These are phyloP conservation scores for Furcasterigmium furcatum DNA, from an alignment of 2,329 filamentous ascomycete genomes.

Conservation along the genomic window DNA sequence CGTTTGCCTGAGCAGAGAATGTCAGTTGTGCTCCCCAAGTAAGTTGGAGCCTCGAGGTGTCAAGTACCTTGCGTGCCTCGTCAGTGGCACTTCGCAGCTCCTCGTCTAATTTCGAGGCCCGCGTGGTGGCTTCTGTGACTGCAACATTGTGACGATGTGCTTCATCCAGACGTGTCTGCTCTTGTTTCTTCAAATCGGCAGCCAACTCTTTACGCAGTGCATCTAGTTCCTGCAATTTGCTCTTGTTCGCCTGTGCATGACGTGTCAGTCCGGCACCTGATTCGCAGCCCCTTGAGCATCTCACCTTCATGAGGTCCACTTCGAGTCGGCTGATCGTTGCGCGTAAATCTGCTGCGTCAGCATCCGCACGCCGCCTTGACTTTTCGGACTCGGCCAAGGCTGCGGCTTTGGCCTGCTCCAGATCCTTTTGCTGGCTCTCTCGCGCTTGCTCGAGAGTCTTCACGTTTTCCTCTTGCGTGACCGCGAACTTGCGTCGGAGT, in stretches of 20 bases:
- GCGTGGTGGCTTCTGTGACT: slow-evolving; percentile 14
- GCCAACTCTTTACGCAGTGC: slow-evolving; percentile 38
- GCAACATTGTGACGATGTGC: not conserved
- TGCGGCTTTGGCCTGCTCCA: slow-evolving; percentile 44
- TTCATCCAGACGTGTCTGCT: not conserved
- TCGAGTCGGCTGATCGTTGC: slow-evolving; percentile 59
- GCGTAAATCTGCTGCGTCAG: slow-evolving; percentile 61
- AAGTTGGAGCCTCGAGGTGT: slow-evolving; percentile 7
- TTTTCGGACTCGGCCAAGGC: slow-evolving; percentile 48
- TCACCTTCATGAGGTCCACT: slow-evolving; percentile 58
- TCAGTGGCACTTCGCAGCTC: slow-evolving; percentile 22
- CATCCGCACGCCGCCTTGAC: slow-evolving; percentile 47
- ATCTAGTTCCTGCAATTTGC: slow-evolving; percentile 57
- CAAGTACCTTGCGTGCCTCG: slow-evolving; percentile 10
- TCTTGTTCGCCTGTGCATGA: slow-evolving; percentile 52
- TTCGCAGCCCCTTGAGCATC: not conserved
- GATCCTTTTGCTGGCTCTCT: slow-evolving; percentile 32
- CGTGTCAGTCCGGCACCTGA: slow-evolving; percentile 15
- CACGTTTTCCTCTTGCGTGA: slow-evolving; percentile 13
- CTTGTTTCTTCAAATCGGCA: not conserved
- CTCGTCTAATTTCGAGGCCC: slow-evolving; percentile 21
- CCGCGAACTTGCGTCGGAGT: slow-evolving; percentile 9
- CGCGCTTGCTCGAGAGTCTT: slow-evolving; percentile 5
- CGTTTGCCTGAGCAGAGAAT: not conserved
- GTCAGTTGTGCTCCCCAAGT: too few species aligned